Conservation (phyloP, 345 rosid genomes). For the Trapa incisa region DNA sequence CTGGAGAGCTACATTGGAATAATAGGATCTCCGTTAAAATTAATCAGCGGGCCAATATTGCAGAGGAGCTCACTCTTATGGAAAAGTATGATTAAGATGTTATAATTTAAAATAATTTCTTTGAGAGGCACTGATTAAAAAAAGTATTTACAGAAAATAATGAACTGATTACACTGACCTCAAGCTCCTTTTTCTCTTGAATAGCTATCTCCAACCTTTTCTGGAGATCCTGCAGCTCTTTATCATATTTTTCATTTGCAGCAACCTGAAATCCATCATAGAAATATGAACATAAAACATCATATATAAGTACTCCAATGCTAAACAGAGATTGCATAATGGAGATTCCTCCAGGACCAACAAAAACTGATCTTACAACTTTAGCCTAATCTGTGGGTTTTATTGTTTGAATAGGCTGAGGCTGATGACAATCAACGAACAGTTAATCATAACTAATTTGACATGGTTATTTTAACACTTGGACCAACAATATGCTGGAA, state of each 20-base stretch:
- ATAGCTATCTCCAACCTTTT: constrained; percentile 39
- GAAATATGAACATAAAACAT: not conserved
- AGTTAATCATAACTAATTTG: not conserved
- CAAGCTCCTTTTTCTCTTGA: constrained; percentile 44
- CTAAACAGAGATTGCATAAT: not conserved
- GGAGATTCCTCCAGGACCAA: not conserved
- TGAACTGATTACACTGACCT: constrained; percentile 29
- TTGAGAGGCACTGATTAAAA: not conserved
- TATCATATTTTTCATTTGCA: constrained; percentile 17
- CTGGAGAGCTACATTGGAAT: not conserved
- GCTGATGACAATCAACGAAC: not conserved
- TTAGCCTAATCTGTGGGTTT: not conserved
- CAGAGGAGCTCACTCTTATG: not conserved
- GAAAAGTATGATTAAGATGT: not conserved
- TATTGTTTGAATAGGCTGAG: not conserved
- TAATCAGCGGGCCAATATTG: not conserved
- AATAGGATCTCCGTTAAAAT: not conserved
- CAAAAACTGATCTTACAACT: not conserved
- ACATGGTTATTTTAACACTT: not conserved
- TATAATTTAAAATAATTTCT: not conserved
- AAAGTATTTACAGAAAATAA: not conserved
- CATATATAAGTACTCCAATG: not conserved
- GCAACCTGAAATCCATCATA: constrained; percentile 19
- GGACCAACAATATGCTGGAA: not conserved
- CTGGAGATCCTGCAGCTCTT: constrained; percentile 51